Evolutionary conservation across 352 stramenopile genomes (phyloP), one percentile per base, ranked within the genome.

Genomic region (Thraustochytrium sp.): DNA sequence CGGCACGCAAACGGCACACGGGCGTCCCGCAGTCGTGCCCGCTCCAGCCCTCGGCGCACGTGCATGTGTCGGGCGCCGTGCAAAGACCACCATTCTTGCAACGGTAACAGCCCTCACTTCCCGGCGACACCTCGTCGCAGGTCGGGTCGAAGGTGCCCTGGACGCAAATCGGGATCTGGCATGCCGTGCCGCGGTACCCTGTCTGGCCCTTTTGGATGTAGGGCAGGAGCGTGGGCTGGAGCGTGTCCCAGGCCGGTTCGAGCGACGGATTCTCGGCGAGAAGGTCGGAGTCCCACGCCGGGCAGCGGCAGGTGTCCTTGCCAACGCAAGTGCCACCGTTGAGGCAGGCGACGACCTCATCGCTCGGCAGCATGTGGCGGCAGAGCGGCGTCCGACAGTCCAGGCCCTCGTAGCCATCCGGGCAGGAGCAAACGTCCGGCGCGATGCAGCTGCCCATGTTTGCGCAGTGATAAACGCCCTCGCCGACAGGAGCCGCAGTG

Each of bases 401-500:
- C 83, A 97, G 96, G 5, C 94, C 96, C 31, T 88, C 84, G 89
- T 93, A 98, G 37, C 94, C 93, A 56, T 98, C 94, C 5, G 90
- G 37, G 84, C 94, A 98, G 1, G 92, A 94, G 86, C 94, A 98
- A 46, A 89, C 93, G 76, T 98, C 94, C 0, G 94, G 94, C 11
- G 86, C 88, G 38, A 98, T 88, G 86, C 96, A 99, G 54, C 91
- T 93, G 26, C 95, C 95, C 29, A 90, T 88, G 88, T 98, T 96
- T 86, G 91, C 96, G 88, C 96, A 99, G 83, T 90, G 91, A 88
- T 94, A 99, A 16, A 98, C 91, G 31, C 96, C 95, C 86, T 99
- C 95, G 1, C 94, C 94, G 5, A 40, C 61, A 23, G 68, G 48
- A n/a, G 59, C 55, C n/a, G n/a, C 37, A 8, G 13, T 3, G 31